Base-by-base conservation (phyloP, 768 basidiomycete species). In the Russula compacta region DNA sequence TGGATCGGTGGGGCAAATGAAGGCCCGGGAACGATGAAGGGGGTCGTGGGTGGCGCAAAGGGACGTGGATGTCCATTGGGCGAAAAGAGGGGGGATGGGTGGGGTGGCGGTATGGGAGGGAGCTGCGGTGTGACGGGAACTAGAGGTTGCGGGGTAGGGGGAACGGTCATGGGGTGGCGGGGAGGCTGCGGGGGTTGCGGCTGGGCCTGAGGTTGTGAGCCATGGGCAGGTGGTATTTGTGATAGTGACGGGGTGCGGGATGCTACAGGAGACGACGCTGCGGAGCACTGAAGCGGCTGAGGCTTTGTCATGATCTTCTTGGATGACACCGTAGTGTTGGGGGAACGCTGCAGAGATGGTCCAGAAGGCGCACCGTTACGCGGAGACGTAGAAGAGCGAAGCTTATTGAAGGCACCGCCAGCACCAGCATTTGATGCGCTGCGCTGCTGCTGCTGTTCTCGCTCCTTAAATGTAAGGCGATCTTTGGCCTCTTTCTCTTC, bases 251-350 rank as follows among this genome's bases (percentile, higher is more conserved):
- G 69, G 54, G 74, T 68, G 67, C 70, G 56, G 64, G 70, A 48
- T 61, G 77, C 71, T 17, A 65, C 38, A 53, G 71, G 61, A 12
- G 67, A 58, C 17, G 67, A 55, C 12, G 58, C 24, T 24, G 61
- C 53, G 10, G 70, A 57, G 19, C 71, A 54, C 15, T 58, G 57
- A 11, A 46, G 15, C 32, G 46, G 32, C 36, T 70, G 56, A 15
- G 74, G 69, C 71, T 85, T 87, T 69, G 74, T 80, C 68, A 78
- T 74, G 58, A 79, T 81, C 77, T 87, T 89, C 80, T 87, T 89
- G 46, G 76, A 72, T 49, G 78, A 69, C 15, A 73, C 70, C 21
- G 78, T 76, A 63, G 78, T 81, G 42, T 73, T 76, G 40, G 76
- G 77, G 9, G 77, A 77, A 35, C 77, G 76, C 39, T 77, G 79